Base-by-base conservation (phyloP, 129 eudicot species). In the Flaveria trinervia region DNA sequence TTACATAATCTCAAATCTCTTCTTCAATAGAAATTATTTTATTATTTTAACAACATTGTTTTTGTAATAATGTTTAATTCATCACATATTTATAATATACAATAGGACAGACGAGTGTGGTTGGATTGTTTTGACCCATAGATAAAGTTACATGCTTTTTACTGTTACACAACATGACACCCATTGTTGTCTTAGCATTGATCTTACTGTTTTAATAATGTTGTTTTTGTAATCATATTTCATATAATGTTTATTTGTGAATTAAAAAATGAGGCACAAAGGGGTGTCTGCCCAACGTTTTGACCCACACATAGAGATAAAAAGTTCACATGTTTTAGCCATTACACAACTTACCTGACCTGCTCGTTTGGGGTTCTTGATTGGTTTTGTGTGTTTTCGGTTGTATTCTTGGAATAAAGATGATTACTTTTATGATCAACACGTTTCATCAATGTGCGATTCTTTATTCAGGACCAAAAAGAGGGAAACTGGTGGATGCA, bases 401-500 rank as follows among this genome's bases (percentile, higher is more conserved):
- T 49, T 22, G 68, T 20, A 30, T 56, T 64, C 48, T 55, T 70
- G 11, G 57, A 12, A 26, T 48, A 14, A 75, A 60, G 68, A 67
- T 70, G 9, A 10, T n/a, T 25, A 49, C 57, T 77, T 82, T 10
- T 23, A 59, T 33, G 66, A 69, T 67, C 60, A 33, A 20, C 39
- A 75, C 15, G 18, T 46, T 43, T 57, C 4, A 75, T 76, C 17
- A 16, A 73, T 36, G 52, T 80, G 15, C 13, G 45, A 46, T 74
- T 45, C 20, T 66, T 73, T 62, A 52, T 50, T 26, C 71, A 92
- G 97, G 97, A 92, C 84, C 96, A 92, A 68, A 92, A 89, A 73
- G 96, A 92, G 59, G 97, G 97, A 16, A 84, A 92, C 49, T 92
- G 97, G 97, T 92, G 97, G 97, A 92, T 92, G 97, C 97, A 92